Evolutionary conservation across 2,329 filamentous ascomycete genomes (phyloP), one percentile per base, ranked within the genome.

Genomic region (Zasmidium angulare): DNA sequence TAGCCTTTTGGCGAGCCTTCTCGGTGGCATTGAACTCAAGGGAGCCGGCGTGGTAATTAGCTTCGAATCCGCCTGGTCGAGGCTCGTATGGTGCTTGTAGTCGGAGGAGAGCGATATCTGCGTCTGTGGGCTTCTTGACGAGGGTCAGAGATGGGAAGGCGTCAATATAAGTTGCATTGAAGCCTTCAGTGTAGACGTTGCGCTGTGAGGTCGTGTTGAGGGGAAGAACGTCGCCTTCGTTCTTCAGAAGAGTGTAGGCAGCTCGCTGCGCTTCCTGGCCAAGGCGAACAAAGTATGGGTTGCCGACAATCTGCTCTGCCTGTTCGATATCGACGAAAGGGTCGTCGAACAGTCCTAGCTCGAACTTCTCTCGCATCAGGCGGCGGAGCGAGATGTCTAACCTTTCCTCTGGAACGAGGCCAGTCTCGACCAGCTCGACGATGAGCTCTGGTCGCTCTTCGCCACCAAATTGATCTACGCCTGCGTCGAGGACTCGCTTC

Each of bases 381-480:
- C 77, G 77, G 1, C 77, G 72, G 1, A 83, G 76, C 0, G 80
- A 82, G 7, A 70, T 55, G 53, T 83, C 77, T 2, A 84, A 68
- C 12, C 81, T 78, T 0, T 68, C 66, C 55, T 82, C 79, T 7
- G 74, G 63, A 12, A 79, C 66, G n/a, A 70, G 66, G 23, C 75
- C 77, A 50, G 75, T 72, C 1, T 74, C 64, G 0, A 82, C 79
- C 0, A 81, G 71, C 56, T 82, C 72, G 1, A 81, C 66, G n/a
- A 84, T 70, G 1, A 84, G 75, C 55, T 84, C 81, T 0, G 79
- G 75, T 0, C 77, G 69, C 2, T 73, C 64, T 64, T 84, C 82
- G 11, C 82, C 81, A 1, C 82, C 81, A 51, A 84, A 77, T 58
- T 82, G 81, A 59, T 84, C 82, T 31, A 77, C 78, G 0, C 82